Evolutionary conservation across 768 basidiomycete genomes (phyloP), one percentile per base, ranked within the genome.

Genomic region (Pisolithus marmoratus): DNA sequence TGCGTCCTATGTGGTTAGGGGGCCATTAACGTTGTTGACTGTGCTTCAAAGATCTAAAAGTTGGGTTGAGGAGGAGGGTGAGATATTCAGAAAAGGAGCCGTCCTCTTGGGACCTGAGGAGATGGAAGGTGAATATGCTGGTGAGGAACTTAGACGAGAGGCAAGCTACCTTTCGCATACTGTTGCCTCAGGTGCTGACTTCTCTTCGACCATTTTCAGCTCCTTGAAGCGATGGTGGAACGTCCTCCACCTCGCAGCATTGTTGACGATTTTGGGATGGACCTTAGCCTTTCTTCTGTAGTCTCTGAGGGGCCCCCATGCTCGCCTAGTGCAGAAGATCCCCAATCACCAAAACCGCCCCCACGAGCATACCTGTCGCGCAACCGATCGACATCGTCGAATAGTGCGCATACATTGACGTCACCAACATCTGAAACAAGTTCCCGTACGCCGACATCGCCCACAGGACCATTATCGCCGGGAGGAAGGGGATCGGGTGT

Each of bases 41-140:
- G 29, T 24, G 1, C 26, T 14, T 17, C 15, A 19, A 47, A 87
- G 89, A 45, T 88, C 87, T 23, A 75, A 83, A 57, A 83, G 77
- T 48, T 90, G 89, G 85, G 87, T 94, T 0, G 89, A 84, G 50
- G 96, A 98, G 65, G 96, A 99, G 65, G 93, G 93, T 0, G 95
- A 98, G 69, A 87, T 98, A 38, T 97, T 97, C 73, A 76, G 94
- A 38, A 94, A 95, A 63, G 93, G 94, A 0, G 82, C 79, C 9
- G 85, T 85, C 4, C 72, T 97, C 19, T 73, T 91, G 8, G 84
- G 85, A 1, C 83, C 82, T 8, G 90, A 87, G 59, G 91, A 94
- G 67, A 88, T 93, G 82, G 92, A 94, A 59, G 85, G 83, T 0
- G 92, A 92, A 60, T 90, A 85, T 61, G 88, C 82, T 15, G 90